phyloP scores from a whole-genome alignment of 2,329 filamentous ascomycete species.

The Penicillium sumatraense region DNA sequence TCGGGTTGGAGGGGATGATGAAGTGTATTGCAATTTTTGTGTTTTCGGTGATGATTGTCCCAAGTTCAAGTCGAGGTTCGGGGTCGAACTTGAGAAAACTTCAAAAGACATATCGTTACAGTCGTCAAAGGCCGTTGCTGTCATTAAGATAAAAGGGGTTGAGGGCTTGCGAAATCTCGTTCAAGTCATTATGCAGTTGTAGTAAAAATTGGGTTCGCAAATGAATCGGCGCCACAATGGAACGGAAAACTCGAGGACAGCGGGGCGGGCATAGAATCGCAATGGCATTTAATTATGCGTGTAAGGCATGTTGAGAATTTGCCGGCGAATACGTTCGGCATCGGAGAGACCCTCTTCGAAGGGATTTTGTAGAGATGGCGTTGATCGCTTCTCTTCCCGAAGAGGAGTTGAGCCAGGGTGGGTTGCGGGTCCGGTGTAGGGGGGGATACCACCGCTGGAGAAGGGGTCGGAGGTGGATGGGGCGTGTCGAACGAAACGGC shows the following conservation, averaged over 20 bases:
- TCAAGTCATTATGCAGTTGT: constrained; percentile 35
- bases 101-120: constrained; percentile 33
- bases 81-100: constrained; percentile 18
- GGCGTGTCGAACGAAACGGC: constrained; percentile 43
- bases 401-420: constrained; percentile 15
- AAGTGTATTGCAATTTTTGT: constrained; percentile 18
- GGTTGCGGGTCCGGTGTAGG: constrained; percentile 21
- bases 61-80: too few relatives aligned
- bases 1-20: constrained; percentile 13
- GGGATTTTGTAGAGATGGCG: constrained; percentile 33
- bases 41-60: constrained; percentile 8
- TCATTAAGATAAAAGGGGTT: too few relatives aligned
- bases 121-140: constrained; percentile 40
- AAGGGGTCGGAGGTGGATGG: constrained; percentile 52
- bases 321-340: constrained; percentile 44
- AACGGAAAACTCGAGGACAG: constrained; percentile 24
- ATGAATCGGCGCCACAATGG: constrained; percentile 27
- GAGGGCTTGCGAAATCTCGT: constrained; percentile 30
- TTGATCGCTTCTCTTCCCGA: constrained; percentile 17
- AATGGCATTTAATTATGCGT: constrained; percentile 32
- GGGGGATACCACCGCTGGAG: constrained; percentile 31
- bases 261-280: background rate
- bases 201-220: constrained; percentile 23
- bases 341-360: constrained; percentile 43
- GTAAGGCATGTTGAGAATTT: constrained; percentile 43